Evolutionary conservation across 169 alveolate genomes (phyloP).

Genomic region (Eimeria praecox): DNA sequence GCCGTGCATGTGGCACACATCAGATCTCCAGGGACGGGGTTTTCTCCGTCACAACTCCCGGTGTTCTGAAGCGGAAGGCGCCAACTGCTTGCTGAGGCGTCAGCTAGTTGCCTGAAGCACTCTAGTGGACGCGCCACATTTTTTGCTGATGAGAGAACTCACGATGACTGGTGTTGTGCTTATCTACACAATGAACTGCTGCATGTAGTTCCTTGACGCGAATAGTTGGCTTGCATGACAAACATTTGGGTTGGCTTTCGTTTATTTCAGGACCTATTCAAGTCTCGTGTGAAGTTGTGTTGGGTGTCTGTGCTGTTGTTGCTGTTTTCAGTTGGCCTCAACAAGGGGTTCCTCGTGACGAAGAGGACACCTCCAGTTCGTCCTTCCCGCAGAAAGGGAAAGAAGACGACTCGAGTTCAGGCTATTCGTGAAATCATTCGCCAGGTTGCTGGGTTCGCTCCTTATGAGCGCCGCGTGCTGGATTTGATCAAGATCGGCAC

Average conservation of each 20-base stretch:
- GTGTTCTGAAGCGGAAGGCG: not conserved
- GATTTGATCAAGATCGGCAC: slow-evolving; percentile 99
- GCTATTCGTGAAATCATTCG: slow-evolving; percentile 80
- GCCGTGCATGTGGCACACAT: not conserved
- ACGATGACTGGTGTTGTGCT: not conserved
- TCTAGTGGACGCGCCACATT: not conserved
- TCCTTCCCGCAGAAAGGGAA: slow-evolving; percentile 83
- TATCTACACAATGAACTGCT: not conserved
- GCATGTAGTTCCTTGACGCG: not conserved
- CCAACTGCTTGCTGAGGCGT: not conserved
- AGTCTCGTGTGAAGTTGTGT: not conserved
- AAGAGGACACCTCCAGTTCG: slow-evolving; percentile 81
- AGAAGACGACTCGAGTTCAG: slow-evolving; percentile 74
- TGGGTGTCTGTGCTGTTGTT: not conserved
- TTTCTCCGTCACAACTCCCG: not conserved
- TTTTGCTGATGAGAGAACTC: not conserved
- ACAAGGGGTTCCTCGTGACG: slow-evolving; percentile 85
- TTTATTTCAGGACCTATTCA: not conserved
- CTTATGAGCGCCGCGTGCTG: slow-evolving; percentile 98
- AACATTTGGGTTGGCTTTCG: not conserved
- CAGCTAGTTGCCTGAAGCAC: not conserved
- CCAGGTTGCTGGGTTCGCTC: slow-evolving; percentile 98
- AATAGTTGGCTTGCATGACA: not conserved
- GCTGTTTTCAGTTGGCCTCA: slow-evolving; percentile 81
- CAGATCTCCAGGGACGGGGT: not conserved